Conservation (phyloP, 306 rosid genomes). For the Carpinus fangiana region DNA sequence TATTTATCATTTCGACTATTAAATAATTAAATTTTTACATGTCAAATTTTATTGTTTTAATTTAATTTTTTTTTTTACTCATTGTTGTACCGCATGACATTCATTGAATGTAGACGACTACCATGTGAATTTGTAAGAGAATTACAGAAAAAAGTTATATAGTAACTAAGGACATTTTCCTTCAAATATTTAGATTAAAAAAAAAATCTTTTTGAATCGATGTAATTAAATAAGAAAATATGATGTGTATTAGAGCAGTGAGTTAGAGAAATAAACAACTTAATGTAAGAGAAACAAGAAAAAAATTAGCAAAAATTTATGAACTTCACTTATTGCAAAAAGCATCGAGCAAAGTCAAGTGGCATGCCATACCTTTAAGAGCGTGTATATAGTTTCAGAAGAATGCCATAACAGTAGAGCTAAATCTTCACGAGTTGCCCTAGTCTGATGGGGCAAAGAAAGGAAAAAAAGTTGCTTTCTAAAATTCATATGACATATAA, state of each 20-base stretch:
- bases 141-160: too few species aligned
- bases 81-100: too few species aligned
- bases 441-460: constrained; percentile 23
- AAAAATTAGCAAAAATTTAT: neutral
- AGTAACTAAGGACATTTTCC: neutral
- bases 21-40: too few species aligned
- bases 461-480: neutral
- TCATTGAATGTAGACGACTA: too few species aligned
- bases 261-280: neutral
- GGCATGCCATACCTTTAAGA: constrained; percentile 34
- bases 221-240: neutral
- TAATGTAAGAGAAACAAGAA: neutral
- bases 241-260: neutral
- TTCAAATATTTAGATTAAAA: neutral
- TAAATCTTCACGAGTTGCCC: constrained; percentile 27
- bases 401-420: constrained; percentile 47
- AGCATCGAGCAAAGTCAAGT: neutral
- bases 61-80: too few species aligned
- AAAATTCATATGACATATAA: neutral
- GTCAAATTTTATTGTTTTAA: too few species aligned
- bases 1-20: too few species aligned
- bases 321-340: neutral
- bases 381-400: constrained; percentile 26
- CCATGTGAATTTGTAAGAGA: too few species aligned
- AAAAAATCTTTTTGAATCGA: neutral